Conservation (phyloP, 1,284 basidiomycete genomes). For the Bothia castanella region DNA sequence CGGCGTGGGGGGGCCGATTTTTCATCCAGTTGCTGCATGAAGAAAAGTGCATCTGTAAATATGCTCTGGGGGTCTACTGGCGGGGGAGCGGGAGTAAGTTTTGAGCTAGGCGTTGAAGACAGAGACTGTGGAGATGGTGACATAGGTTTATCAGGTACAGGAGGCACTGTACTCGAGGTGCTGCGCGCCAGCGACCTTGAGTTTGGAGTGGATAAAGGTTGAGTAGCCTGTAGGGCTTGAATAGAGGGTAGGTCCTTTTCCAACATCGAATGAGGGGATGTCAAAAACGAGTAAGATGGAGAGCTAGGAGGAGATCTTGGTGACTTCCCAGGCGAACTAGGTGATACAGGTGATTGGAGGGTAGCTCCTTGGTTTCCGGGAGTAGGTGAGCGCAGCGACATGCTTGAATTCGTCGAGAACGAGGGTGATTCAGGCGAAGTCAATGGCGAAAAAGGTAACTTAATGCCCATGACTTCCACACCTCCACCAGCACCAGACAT, state of each 20-base stretch:
- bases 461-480: conserved; percentile 32
- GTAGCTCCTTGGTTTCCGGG: conserved; percentile 15
- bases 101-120: conserved; percentile 15
- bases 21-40: conserved; percentile 58
- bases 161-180: conserved; percentile 20
- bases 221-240: conserved; percentile 26
- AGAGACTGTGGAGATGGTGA: conserved; percentile 6
- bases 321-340: conserved; percentile 15
- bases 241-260: conserved; percentile 35
- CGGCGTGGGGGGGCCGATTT: conserved; percentile 32
- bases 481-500: conserved; percentile 15
- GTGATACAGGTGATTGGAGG: conserved; percentile 18
- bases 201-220: conserved; percentile 4
- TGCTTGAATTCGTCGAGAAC: conserved; percentile 32
- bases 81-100: conserved; percentile 10
- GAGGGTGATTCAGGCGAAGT: conserved; percentile 33
- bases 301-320: conserved; percentile 29
- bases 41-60: conserved; percentile 61
- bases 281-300: conserved; percentile 39
- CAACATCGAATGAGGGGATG: conserved; percentile 42
- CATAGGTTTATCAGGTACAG: conserved; percentile 27
- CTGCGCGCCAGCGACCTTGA: conserved; percentile 18
- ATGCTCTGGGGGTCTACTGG: conserved; percentile 36
- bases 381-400: conserved; percentile 22
- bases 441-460: conserved; percentile 30